Conservation (phyloP, 768 basidiomycete genomes). For the Calvatia gigantea region DNA sequence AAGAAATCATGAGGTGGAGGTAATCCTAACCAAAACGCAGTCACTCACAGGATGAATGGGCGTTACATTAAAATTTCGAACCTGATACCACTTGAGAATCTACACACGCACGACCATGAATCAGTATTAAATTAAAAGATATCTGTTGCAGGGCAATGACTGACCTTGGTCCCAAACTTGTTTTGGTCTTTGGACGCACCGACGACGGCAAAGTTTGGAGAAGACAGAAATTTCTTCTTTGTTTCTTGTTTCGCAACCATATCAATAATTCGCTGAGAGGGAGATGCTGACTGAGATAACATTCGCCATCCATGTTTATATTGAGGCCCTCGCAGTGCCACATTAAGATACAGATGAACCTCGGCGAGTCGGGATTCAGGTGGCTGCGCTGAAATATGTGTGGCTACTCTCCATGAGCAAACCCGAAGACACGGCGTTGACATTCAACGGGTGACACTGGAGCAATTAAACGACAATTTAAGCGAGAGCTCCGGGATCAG, state of each 20-base stretch:
- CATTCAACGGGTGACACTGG: not conserved
- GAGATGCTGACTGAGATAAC: not conserved
- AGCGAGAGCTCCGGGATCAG: conserved; percentile 4
- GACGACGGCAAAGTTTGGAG: conserved; percentile 69
- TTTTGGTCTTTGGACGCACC: conserved; percentile 78
- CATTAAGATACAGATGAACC: no score
- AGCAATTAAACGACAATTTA: not conserved
- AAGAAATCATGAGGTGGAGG: not conserved
- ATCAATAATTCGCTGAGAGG: not conserved
- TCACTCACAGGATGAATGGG: conserved; percentile 71
- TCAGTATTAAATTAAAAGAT: not conserved
- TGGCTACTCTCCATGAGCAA: no score
- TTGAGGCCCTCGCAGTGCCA: not conserved
- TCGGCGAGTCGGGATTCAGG: no score
- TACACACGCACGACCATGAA: conserved; percentile 23
- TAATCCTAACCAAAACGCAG: not conserved
- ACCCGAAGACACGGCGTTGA: not conserved
- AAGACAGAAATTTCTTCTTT: conserved; percentile 60
- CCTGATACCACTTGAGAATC: conserved; percentile 79
- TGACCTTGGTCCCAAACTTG: conserved; percentile 77
- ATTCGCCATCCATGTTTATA: not conserved
- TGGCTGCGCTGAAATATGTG: no score
- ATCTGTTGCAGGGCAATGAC: conserved; percentile 1
- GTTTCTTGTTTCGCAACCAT: conserved; percentile 25
- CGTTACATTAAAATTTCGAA: conserved; percentile 52